Evolutionary conservation across 768 basidiomycete species (phyloP), one percentile per base, ranked within the genome.

Genomic region (Pisolithus tinctorius): DNA sequence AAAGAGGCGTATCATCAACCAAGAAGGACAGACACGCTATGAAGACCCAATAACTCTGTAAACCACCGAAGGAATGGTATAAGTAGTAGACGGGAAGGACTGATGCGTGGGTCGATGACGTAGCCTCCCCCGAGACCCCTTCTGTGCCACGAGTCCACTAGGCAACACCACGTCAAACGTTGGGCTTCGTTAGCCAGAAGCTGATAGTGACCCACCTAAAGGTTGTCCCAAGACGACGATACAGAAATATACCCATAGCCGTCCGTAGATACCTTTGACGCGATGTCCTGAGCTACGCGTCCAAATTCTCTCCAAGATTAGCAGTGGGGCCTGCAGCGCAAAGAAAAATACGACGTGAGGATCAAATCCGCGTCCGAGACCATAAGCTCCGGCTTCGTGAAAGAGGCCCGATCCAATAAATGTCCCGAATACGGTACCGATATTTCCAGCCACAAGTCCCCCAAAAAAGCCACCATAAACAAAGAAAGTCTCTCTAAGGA

Each of bases 371-470:
- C 74, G 65, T 26, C 81, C 81, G 71, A 86, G 81, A 6, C 81
- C 65, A 59, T 82, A 83, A 59, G 84, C 82, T 5, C 80, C 69
- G 45, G 72, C 74, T 65, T 88, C 88, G 60, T 92, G 89, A 67
- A 75, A 87, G 47, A 90, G 62, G 0, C 86, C 90, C 3, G 86
- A 88, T 10, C 84, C 88, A 6, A 86, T 59, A 66, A 91, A 92
- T 6, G 81, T 76, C 23, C 89, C 88, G 30, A 88, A 68, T 9
- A 92, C 63, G 71, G 84, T 76, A 8, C 87, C 88, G 1, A 80
- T 25, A 36, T 79, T 68, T 2, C 86, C 86, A 0, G 74, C 79
- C 10, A 88, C 50, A 63, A 62, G 56, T 43, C 53, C 51, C 14
- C 83, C 81, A 2, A 81, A 78, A 52, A 80, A 80, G 4, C 86